phyloP scores from a whole-genome alignment of 148 eudicot species.

The Silene uniflora region DNA sequence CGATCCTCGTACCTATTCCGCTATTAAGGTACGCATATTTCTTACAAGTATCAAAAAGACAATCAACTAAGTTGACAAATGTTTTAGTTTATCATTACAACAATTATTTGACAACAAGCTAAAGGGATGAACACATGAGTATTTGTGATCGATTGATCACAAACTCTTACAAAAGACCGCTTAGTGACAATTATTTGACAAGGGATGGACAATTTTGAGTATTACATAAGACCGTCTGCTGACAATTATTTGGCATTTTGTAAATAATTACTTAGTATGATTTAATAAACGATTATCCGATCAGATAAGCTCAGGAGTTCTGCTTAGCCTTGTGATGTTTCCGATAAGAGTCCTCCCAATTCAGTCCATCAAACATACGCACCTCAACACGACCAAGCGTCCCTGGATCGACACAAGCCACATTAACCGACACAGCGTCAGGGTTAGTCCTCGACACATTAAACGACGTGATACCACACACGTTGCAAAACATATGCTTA shows the following conservation, averaged over 20 bases:
- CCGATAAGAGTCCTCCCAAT: conserved; percentile 11
- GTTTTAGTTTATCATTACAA: neutral
- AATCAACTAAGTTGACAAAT: neutral
- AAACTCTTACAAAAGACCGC: neutral
- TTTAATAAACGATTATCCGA: too few species aligned
- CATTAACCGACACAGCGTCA: conserved; percentile 4
- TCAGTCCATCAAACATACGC: conserved; percentile 2
- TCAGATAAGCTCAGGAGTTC: neutral
- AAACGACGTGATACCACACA: conserved; percentile 13
- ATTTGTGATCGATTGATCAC: neutral
- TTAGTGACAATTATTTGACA: neutral
- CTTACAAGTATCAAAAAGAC: too few species aligned
- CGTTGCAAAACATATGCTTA: conserved; percentile 9
- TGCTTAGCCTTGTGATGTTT: conserved; percentile 8
- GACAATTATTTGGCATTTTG: neutral
- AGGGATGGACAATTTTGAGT: too few species aligned
- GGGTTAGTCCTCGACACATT: conserved; percentile 14
- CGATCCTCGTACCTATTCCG: too few species aligned
- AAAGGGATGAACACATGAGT: neutral
- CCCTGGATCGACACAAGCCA: conserved; percentile 15
- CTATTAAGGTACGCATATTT: too few species aligned
- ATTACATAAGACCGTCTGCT: neutral
- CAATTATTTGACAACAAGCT: neutral
- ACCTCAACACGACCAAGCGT: neutral
- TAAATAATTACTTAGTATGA: too few species aligned